Base-by-base conservation (phyloP, 441 rosid genomes). In the Adansonia grandidieri region DNA sequence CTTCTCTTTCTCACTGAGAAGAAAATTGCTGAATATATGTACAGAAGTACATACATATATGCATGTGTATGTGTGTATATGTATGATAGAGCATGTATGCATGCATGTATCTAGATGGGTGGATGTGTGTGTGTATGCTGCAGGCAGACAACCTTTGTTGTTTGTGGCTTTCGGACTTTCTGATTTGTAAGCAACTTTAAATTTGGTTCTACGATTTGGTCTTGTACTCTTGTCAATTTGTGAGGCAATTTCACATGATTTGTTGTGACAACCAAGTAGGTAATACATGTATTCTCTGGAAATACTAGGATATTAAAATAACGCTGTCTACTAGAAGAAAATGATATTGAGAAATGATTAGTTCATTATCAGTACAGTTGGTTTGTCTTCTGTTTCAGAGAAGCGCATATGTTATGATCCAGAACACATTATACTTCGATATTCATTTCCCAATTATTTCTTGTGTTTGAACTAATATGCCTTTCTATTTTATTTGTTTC, bases 401-500 rank as follows among this genome's bases (percentile, higher is more conserved):
- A 40, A 53, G 78, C 63, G 17, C 28, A 40, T 20, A 10, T n/a
- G 8, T 32, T 63, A 8, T 40, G 48, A 42, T 72, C 17, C 40
- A 56, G 50, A 17, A 56, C n/a, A 9, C 50, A 17, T 72, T 37
- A 15, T 53, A 17, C 32, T 72, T 14, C 6, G 2, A 10, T 37
- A 15, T 24, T 64, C 13, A 37, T 64, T 17, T 44, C 37, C 48
- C 65, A 13, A 50, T 32, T 64, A 19, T 77, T 82, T 78, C 71
- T 45, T 48, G 50, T 82, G 24, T 69, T 66, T 74, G 11, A 50
- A 11, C 17, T 67, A 57, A 51, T 78, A 47, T 66, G 24, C 70
- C 40, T 20, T 73, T 20, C 45, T 56, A 75, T 67, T 62, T 50
- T 75, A 28, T 71, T 24, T 47, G 77, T 74, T 82, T 84, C 83